Evolutionary conservation across 768 basidiomycete genomes (phyloP).

Genomic region (Artomyces pyxidatus): DNA sequence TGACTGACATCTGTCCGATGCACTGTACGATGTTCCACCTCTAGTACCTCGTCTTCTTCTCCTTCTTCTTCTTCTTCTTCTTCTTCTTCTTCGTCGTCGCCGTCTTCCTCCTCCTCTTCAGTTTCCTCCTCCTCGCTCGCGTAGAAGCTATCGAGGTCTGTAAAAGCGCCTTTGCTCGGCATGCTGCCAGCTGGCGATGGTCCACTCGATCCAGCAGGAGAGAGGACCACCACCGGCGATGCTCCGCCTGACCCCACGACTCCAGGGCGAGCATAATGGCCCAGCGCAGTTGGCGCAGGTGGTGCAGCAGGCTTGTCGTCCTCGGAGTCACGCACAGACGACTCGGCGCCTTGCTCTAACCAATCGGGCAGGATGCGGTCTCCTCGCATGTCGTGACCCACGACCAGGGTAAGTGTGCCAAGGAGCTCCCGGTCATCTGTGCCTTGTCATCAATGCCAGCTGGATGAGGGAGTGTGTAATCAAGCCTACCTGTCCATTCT

Average conservation of each 20-base stretch:
- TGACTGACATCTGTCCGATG: no score
- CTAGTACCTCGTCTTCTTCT: conserved; percentile 20
- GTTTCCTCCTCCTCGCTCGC: conserved; percentile 27
- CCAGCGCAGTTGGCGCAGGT: conserved; percentile 32
- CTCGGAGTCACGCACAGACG: conserved; percentile 60
- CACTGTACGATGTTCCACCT: neutral
- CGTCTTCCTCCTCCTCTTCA: conserved; percentile 19
- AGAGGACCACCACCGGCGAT: conserved; percentile 44
- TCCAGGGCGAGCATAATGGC: conserved; percentile 25
- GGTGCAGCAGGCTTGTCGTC: conserved; percentile 37
- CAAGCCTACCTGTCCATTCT: conserved; percentile 5
- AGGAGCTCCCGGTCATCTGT: conserved; percentile 37
- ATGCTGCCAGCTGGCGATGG: conserved; percentile 25
- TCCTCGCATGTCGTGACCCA: conserved; percentile 42
- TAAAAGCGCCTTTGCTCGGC: conserved; percentile 35
- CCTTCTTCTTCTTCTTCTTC: conserved; percentile 30
- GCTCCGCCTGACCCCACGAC: conserved; percentile 24
- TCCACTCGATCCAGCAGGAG: conserved; percentile 34
- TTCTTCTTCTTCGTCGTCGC: conserved; percentile 14
- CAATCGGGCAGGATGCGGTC: conserved; percentile 70
- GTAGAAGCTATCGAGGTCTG: conserved; percentile 72
- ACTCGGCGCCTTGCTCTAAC: conserved; percentile 80
- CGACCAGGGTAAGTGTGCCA: conserved; percentile 61
- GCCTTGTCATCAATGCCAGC: neutral
- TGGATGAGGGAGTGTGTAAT: neutral